Evolutionary conservation across 768 basidiomycete species (phyloP).

Genomic region (Gelatoporia subvermispora): DNA sequence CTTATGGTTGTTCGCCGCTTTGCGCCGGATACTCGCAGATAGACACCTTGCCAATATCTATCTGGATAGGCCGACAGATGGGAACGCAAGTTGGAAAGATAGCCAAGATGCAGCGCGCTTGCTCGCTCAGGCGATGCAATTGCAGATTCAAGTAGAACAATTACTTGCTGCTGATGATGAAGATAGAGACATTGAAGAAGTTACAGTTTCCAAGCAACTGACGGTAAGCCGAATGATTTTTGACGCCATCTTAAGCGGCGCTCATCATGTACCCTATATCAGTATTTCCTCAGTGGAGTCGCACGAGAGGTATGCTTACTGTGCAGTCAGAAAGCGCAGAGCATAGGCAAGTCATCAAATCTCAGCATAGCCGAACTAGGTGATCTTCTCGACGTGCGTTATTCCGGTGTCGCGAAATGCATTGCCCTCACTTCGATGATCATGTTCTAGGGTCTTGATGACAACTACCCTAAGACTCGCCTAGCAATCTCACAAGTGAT

Average conservation of each 20-base stretch:
- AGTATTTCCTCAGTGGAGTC: neutral
- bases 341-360: constrained; percentile 8
- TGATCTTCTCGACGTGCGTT: constrained; percentile 11
- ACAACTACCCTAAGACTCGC: constrained; percentile 8
- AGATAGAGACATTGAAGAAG: neutral
- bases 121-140: neutral
- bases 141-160: constrained; percentile 1
- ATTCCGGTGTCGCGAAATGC: no score
- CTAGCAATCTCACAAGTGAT: constrained; percentile 17
- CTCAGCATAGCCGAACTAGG: constrained; percentile 1
- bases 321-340: constrained; percentile 5
- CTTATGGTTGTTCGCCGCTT: constrained; percentile 17
- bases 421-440: neutral
- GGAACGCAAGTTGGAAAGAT: neutral
- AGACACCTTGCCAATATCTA: neutral
- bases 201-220: no score
- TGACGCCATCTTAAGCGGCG: no score
- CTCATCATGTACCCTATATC: no score
- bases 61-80: neutral
- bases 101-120: neutral
- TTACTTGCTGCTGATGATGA: neutral
- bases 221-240: no score
- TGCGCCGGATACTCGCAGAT: neutral
- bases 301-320: constrained; percentile 1
- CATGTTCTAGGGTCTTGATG: constrained; percentile 9